phyloP scores from a whole-genome alignment of 495 filamentous ascomycete genomes.

The Aspergillus homomorphus region DNA sequence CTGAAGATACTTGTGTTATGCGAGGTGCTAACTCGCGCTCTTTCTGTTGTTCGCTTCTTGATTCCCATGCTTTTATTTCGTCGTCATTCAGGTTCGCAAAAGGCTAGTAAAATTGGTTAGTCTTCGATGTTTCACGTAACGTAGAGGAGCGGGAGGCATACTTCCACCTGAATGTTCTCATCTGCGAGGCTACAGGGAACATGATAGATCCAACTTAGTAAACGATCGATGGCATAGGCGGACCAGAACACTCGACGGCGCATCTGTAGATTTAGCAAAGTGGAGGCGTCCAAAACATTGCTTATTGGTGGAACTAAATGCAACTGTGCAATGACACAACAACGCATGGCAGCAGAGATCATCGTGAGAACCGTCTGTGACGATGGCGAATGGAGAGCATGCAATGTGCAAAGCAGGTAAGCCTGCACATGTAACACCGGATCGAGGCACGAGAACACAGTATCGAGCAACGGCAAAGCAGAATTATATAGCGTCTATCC shows the following conservation, averaged over 20 bases:
- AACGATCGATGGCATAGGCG: constrained; percentile 24
- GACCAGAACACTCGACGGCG: constrained; percentile 27
- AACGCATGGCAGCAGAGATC: constrained; percentile 22
- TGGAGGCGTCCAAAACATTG: background rate
- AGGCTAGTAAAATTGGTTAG: constrained; percentile 12
- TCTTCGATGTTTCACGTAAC: background rate
- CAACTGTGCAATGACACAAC: constrained; percentile 20
- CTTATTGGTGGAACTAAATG: constrained; percentile 14
- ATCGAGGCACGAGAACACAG: constrained; percentile 17
- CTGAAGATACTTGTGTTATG: constrained; percentile 21
- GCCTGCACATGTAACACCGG: constrained; percentile 23
- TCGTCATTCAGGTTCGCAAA: constrained; percentile 22
- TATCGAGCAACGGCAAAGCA: constrained; percentile 14
- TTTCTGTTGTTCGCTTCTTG: background rate
- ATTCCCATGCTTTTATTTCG: constrained; percentile 8
- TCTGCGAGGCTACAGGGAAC: constrained; percentile 22
- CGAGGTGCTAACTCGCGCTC: constrained; percentile 10
- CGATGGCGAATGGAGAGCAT: constrained; percentile 26
- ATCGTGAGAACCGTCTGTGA: constrained; percentile 23
- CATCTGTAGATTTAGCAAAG: constrained; percentile 16
- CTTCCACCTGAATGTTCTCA: constrained; percentile 21
- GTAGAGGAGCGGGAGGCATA: background rate
- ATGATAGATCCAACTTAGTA: constrained; percentile 24
- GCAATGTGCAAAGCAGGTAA: constrained; percentile 23
- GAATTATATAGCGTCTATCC: constrained; percentile 14